These are phyloP conservation scores for Populus alba DNA, from an alignment of 345 rosid species.

Conservation along the genomic window DNA sequence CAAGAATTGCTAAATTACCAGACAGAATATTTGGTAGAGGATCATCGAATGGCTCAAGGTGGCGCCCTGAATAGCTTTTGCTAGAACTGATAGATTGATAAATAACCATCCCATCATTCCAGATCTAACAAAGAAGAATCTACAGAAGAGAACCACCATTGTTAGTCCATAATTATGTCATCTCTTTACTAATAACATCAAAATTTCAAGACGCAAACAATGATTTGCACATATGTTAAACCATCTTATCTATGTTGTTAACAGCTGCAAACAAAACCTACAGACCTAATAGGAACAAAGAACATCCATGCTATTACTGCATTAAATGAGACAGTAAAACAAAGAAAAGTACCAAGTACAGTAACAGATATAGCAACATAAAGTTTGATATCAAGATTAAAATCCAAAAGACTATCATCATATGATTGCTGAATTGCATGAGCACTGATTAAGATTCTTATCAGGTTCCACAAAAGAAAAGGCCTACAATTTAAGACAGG, in stretches of 20 bases:
- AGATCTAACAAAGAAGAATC: slow-evolving; percentile 93
- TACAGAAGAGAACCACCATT: slow-evolving; percentile 26
- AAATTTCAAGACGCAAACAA: neutral
- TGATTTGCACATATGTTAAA: neutral
- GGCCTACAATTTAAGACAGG: neutral
- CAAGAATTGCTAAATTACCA: slow-evolving; percentile 45
- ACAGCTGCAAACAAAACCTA: neutral
- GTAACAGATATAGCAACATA: neutral
- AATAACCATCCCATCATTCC: slow-evolving; percentile 99
- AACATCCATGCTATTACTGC: neutral
- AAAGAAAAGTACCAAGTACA: neutral
- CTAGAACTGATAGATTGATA: slow-evolving; percentile 79
- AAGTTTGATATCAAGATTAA: neutral
- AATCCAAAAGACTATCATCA: neutral
- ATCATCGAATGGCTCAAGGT: slow-evolving; percentile 66
- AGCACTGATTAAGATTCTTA: neutral
- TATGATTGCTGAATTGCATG: neutral
- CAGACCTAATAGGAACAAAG: neutral
- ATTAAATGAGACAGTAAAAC: neutral
- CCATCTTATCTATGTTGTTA: neutral
- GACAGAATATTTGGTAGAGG: slow-evolving; percentile 73
- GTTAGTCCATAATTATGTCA: neutral
- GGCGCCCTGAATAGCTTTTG: slow-evolving; percentile 58
- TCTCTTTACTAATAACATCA: neutral
- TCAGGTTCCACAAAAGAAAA: neutral